Evolutionary conservation across 306 rosid genomes (phyloP).

Genomic region (Gleditsia sinensis): DNA sequence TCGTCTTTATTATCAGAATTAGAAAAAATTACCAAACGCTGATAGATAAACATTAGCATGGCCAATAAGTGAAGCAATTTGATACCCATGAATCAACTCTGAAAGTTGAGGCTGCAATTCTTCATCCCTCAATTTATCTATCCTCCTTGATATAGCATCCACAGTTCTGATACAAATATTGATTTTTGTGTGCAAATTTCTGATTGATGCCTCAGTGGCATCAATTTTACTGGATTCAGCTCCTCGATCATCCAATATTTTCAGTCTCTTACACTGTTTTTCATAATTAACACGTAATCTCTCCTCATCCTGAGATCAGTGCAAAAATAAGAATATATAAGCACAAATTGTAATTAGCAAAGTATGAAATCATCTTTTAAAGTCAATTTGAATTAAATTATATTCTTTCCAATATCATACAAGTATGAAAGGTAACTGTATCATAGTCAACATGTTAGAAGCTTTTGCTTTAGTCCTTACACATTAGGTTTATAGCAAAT

Average conservation of each 20-base stretch:
- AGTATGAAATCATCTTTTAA: conserved; percentile 1
- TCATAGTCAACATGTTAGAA: neutral
- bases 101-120: conserved; percentile 92
- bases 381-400: neutral
- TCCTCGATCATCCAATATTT: conserved; percentile 76
- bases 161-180: conserved; percentile 79
- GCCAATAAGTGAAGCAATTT: conserved; percentile 36
- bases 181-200: conserved; percentile 75
- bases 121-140: conserved; percentile 85
- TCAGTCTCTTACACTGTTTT: conserved; percentile 79
- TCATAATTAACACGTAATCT: conserved; percentile 76
- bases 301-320: conserved; percentile 82
- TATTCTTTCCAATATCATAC: neutral
- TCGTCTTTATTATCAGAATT: conserved; percentile 3
- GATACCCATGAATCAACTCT: conserved; percentile 85
- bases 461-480: neutral
- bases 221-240: conserved; percentile 89
- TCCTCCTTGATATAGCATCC: conserved; percentile 74
- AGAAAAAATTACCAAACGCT: conserved; percentile 10
- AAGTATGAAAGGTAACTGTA: neutral
- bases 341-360: conserved; percentile 18
- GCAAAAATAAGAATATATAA: conserved; percentile 29
- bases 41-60: conserved; percentile 27
- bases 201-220: conserved; percentile 74
- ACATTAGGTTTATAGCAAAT: conserved; percentile 16